Evolutionary conservation across 495 filamentous ascomycete species (phyloP).

Genomic region (Penicillium ochrochloron): DNA sequence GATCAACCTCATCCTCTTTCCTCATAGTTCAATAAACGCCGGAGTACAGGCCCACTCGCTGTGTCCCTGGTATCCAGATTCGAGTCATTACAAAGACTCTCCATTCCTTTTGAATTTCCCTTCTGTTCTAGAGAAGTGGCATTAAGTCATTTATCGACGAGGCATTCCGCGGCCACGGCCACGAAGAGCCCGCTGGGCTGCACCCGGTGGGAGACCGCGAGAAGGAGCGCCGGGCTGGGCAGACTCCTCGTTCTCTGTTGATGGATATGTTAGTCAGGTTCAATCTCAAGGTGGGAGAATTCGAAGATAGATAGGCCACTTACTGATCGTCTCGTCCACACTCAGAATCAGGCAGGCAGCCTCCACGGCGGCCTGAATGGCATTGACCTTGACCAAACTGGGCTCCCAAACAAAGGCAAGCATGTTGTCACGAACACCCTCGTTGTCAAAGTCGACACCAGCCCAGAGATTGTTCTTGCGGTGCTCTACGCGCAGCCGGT

Average conservation of each 20-base stretch:
- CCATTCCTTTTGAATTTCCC: slow-evolving; percentile 15
- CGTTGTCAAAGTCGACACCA: slow-evolving; percentile 91
- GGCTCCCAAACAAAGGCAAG: slow-evolving; percentile 97
- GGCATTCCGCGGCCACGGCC: slow-evolving; percentile 93
- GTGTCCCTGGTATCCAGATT: slow-evolving; percentile 5
- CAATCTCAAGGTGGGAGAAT: neutral
- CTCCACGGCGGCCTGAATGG: slow-evolving; percentile 93
- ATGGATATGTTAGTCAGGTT: slow-evolving; percentile 25
- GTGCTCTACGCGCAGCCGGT: slow-evolving; percentile 92
- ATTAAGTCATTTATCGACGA: slow-evolving; percentile 39
- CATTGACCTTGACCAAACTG: slow-evolving; percentile 93
- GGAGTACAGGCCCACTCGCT: slow-evolving; percentile 4
- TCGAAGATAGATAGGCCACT: slow-evolving; percentile 32
- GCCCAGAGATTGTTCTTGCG: slow-evolving; percentile 89
- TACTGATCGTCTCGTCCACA: slow-evolving; percentile 95
- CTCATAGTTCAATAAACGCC: slow-evolving; percentile 5
- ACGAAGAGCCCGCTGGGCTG: slow-evolving; percentile 86
- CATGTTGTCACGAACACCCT: slow-evolving; percentile 92
- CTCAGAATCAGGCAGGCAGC: slow-evolving; percentile 92
- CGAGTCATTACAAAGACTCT: slow-evolving; percentile 25
- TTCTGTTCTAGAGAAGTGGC: slow-evolving; percentile 29
- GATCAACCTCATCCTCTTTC: neutral
- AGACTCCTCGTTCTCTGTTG: slow-evolving; percentile 83
- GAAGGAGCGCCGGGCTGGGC: slow-evolving; percentile 77
- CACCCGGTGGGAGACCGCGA: slow-evolving; percentile 83